A percentile compares a stretch with the other conserved stretches of the same genome.
Evolutionary conservation across 169 alveolate species (phyloP).

Genomic region (Cryptosporidium sp.): DNA sequence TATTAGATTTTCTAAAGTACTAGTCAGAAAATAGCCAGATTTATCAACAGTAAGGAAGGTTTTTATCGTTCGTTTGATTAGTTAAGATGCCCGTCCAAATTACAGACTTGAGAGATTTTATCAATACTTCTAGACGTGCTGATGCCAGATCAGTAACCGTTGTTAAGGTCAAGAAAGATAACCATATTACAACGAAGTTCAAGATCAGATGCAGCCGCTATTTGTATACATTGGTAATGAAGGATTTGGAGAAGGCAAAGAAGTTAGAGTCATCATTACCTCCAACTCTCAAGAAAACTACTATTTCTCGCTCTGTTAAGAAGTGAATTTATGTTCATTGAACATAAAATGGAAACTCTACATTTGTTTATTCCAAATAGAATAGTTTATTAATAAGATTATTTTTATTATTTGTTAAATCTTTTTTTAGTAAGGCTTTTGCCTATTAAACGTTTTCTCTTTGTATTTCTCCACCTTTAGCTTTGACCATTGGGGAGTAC

Average conservation of each 20-base stretch:
- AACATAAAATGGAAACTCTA: background rate
- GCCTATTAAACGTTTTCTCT: background rate
- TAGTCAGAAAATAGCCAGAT: background rate
- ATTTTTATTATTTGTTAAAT: background rate
- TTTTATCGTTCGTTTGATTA: background rate
- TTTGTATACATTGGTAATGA: constrained; percentile 93
- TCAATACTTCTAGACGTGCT: constrained; percentile 85
- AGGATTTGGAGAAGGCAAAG: constrained; percentile 93
- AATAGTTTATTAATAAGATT: constrained; percentile 1
- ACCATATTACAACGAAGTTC: constrained; percentile 90
- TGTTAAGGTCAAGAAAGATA: constrained; percentile 85
- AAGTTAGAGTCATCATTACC: constrained; percentile 91
- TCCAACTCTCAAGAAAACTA: constrained; percentile 81
- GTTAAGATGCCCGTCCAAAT: constrained; percentile 84
- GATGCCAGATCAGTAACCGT: constrained; percentile 89
- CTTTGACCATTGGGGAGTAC: background rate
- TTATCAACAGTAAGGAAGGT: background rate
- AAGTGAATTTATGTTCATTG: constrained; percentile 6
- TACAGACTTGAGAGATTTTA: constrained; percentile 85
- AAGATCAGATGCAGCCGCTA: constrained; percentile 93
- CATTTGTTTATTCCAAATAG: background rate
- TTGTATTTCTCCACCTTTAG: no score
- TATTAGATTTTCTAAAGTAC: background rate
- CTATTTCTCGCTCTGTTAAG: constrained; percentile 47
- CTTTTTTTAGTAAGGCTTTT: background rate